These are phyloP conservation scores for Sarcomyxa edulis DNA, from an alignment of 768 basidiomycete species.

Conservation along the genomic window DNA sequence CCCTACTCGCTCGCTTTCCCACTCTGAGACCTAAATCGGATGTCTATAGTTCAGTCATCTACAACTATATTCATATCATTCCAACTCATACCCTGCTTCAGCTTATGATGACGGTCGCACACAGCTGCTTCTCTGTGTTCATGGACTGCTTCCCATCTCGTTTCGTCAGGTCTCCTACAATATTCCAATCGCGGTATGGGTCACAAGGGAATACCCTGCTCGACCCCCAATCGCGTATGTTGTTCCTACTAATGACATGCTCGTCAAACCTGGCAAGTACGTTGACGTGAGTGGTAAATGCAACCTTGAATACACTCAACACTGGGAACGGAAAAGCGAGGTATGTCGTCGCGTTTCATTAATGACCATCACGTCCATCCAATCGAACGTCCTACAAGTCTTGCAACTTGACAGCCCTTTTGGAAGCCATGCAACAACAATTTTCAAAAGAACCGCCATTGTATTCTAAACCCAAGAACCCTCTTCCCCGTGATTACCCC, in stretches of 20 bases:
- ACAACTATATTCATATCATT: too few species aligned
- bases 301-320: conserved; percentile 58
- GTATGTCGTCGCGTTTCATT: conserved; percentile 37
- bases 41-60: conserved; percentile 66
- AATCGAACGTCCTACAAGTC: conserved; percentile 40
- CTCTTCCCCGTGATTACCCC: conserved; percentile 10
- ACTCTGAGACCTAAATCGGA: conserved; percentile 76
- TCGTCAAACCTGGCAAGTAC: conserved; percentile 68
- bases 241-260: conserved; percentile 87
- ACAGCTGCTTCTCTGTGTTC: conserved; percentile 84
- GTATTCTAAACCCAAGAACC: conserved; percentile 69
- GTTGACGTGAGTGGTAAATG: conserved; percentile 82
- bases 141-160: conserved; percentile 86
- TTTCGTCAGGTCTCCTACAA: conserved; percentile 80
- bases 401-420: conserved; percentile 66
- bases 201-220: conserved; percentile 79
- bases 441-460: conserved; percentile 89
- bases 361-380: conserved; percentile 8
- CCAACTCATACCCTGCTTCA: conserved; percentile 23
- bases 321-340: conserved; percentile 84
- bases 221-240: conserved; percentile 86
- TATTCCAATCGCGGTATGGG: conserved; percentile 89
- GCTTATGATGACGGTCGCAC: conserved; percentile 94
- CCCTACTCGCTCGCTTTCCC: conserved; percentile 45
- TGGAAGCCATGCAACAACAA: conserved; percentile 72